Percentiles rank a stretch among this genome's conserved stretches.
These are phyloP conservation scores for Peronospora belbahrii DNA, from an alignment of 352 stramenopile species.

Conservation along the genomic window DNA sequence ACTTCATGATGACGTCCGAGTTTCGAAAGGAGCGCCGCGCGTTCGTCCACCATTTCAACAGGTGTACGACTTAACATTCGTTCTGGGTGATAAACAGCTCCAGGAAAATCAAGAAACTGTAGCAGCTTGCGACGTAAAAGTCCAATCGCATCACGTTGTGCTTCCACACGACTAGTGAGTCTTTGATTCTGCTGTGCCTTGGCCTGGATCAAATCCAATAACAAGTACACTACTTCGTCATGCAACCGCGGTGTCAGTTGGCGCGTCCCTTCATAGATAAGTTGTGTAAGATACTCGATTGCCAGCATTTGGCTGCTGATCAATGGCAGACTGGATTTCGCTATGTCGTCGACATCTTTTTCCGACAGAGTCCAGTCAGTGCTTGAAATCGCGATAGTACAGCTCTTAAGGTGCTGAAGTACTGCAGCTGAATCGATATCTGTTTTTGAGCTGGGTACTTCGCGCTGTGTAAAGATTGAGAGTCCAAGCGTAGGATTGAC, in stretches of 20 bases:
- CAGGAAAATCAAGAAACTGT: conserved; percentile 50
- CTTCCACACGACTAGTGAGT: conserved; percentile 49
- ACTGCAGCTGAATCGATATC: conserved; percentile 64
- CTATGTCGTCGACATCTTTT: conserved; percentile 3
- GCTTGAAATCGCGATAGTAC: conserved; percentile 15
- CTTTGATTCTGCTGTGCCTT: conserved; percentile 26
- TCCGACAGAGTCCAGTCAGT: not conserved
- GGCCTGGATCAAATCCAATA: conserved; percentile 61
- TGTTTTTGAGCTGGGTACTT: conserved; percentile 32
- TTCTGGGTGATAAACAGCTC: conserved; percentile 60
- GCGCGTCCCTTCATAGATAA: conserved; percentile 40
- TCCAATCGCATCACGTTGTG: conserved; percentile 49
- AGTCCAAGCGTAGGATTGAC: conserved; percentile 48
- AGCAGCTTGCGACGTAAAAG: conserved; percentile 56
- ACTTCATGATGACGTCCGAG: conserved; percentile 77
- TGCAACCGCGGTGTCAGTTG: conserved; percentile 44
- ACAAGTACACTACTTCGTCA: conserved; percentile 71
- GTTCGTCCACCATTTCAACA: conserved; percentile 73
- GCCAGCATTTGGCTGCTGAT: conserved; percentile 55
- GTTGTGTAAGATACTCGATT: conserved; percentile 74
- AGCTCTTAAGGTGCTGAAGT: conserved; percentile 65
- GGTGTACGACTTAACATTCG: conserved; percentile 73
- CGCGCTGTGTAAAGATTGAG: conserved; percentile 71
- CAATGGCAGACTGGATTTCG: conserved; percentile 35
- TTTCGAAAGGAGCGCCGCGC: conserved; percentile 59